Evolutionary conservation across 1,284 basidiomycete genomes (phyloP).

Genomic region (Mycena sp.): DNA sequence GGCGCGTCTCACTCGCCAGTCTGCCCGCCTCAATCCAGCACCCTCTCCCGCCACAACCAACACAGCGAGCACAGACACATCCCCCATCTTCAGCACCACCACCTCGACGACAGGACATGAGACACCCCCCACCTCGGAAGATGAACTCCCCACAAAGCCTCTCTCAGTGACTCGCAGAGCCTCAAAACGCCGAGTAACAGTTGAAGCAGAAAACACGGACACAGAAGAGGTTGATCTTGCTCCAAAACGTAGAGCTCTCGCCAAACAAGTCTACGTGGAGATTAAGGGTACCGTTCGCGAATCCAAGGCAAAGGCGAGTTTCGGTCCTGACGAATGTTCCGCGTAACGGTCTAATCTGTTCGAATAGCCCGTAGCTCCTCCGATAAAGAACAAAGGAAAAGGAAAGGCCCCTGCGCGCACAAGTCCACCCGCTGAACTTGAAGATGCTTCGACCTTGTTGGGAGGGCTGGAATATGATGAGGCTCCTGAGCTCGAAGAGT

Average conservation of each 20-base stretch:
- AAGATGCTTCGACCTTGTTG: constrained; percentile 32
- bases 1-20: constrained; percentile 24
- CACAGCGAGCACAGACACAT: constrained; percentile 22
- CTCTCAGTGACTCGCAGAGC: not conserved
- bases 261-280: constrained; percentile 56
- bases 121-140: constrained; percentile 29
- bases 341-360: not conserved
- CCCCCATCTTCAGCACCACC: constrained; percentile 23
- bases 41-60: constrained; percentile 14
- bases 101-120: constrained; percentile 14
- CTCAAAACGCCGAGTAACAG: not conserved
- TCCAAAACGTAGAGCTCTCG: constrained; percentile 56
- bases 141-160: constrained; percentile 21
- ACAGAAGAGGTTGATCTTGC: constrained; percentile 24
- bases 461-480: constrained; percentile 52
- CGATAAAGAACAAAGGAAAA: constrained; percentile 50
- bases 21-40: constrained; percentile 8
- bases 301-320: constrained; percentile 49
- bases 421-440: constrained; percentile 24
- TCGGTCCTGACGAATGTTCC: not conserved
- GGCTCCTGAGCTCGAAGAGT: constrained; percentile 52
- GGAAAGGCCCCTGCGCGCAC: constrained; percentile 42
- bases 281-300: constrained; percentile 39
- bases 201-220: not conserved
- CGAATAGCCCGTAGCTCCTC: constrained; percentile 12